A percentile compares a stretch with the other conserved stretches of the same genome.
Conservation (phyloP, 495 filamentous ascomycete species). For the Barbatosphaeria neglecta region DNA sequence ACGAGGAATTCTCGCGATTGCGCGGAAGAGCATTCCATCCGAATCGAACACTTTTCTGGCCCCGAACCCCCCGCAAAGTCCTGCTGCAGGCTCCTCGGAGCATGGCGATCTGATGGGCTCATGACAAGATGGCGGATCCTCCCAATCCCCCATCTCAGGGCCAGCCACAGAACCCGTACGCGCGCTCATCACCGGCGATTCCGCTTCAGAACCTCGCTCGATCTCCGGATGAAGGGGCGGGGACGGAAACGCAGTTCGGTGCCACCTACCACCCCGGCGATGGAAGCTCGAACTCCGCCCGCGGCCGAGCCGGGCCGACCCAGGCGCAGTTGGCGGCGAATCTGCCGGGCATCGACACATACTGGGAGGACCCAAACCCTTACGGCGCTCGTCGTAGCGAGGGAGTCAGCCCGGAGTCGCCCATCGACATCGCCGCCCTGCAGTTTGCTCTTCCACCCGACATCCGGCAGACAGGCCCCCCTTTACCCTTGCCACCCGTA, state of each 20-base stretch:
- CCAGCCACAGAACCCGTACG: neutral
- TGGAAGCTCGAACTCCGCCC: neutral
- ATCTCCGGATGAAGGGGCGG: neutral
- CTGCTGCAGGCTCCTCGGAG: neutral
- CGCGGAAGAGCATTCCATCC: neutral
- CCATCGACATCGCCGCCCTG: slow-evolving; percentile 32
- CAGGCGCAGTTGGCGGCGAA: slow-evolving; percentile 28
- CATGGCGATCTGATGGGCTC: neutral
- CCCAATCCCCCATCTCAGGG: neutral
- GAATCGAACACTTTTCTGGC: neutral
- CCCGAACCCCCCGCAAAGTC: neutral
- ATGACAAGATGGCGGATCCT: neutral
- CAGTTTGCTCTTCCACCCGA: slow-evolving; percentile 38
- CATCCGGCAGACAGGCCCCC: slow-evolving; percentile 17
- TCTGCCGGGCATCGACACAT: slow-evolving; percentile 30
- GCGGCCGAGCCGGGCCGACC: slow-evolving; percentile 5
- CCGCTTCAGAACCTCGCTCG: neutral
- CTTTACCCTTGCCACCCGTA: slow-evolving; percentile 2
- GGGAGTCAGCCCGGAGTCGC: slow-evolving; percentile 21
- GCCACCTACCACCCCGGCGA: neutral
- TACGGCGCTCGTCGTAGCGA: slow-evolving; percentile 17
- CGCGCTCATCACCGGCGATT: neutral
- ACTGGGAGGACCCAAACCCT: slow-evolving; percentile 32
- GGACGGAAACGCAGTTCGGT: neutral
- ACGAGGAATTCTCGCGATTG: neutral